Percentiles rank a stretch among this genome's conserved stretches.
Evolutionary conservation across 2,329 filamentous ascomycete species (phyloP).

Genomic region (Colletotrichum gigasporum): DNA sequence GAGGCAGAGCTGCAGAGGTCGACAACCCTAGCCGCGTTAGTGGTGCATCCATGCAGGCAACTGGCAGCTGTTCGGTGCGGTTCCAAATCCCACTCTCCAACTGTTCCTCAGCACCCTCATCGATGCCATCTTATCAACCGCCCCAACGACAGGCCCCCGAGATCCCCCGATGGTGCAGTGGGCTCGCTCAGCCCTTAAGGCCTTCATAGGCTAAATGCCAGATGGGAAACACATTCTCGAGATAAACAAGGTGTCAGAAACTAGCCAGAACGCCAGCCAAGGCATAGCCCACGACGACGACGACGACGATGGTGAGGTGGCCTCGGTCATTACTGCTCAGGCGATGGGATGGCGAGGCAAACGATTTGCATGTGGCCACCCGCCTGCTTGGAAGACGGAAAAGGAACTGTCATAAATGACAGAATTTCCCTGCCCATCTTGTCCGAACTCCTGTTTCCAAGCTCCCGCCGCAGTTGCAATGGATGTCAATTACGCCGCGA

Average conservation of each 20-base stretch:
- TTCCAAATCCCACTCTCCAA: not conserved
- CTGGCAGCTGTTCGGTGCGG: not conserved
- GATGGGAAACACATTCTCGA: not conserved
- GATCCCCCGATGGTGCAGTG: conserved; percentile 26
- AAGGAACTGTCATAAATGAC: conserved; percentile 13
- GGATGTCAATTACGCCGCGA: not conserved
- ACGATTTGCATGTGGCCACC: not conserved
- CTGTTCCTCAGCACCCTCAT: not conserved
- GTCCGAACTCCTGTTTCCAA: not conserved
- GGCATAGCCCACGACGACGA: not conserved
- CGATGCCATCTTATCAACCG: not conserved
- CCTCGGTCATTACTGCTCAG: not conserved
- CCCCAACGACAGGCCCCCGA: not conserved
- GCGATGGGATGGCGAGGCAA: not conserved
- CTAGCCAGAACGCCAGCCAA: not conserved
- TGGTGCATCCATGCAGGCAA: not conserved
- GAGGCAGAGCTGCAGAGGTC: conserved; percentile 1
- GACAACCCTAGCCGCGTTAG: not conserved
- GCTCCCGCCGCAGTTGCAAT: not conserved
- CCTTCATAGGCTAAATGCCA: conserved; percentile 15
- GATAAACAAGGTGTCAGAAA: not conserved
- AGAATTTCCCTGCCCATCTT: conserved; percentile 5
- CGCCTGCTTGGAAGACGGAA: not conserved
- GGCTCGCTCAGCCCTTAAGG: not conserved
- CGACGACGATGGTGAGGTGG: not conserved